Base-by-base conservation (phyloP, 2,329 filamentous ascomycete species). In the Cercospora sp. region DNA sequence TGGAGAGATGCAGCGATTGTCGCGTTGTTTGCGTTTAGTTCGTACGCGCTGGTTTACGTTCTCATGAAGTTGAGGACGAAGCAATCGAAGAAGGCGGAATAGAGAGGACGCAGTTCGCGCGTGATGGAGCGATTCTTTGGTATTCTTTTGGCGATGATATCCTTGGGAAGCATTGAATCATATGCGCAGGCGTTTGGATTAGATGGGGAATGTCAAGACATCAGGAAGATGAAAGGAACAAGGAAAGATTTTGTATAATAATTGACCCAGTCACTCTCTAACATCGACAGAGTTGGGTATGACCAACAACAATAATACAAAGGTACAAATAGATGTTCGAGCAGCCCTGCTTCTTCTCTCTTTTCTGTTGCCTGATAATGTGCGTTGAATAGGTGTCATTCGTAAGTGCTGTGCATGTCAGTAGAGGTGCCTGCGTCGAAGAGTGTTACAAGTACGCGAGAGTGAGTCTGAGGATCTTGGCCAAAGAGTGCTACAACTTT, bases 1-100 rank as follows among this genome's bases (percentile, higher is more conserved):
- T 92, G 90, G 90, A 83, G 90, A 60, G 83, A 91, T 77, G 86
- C 87, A 0, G 89, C 75, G 0, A 87, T 90, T 59, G 83, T 85
- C 2, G 85, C 84, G 1, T 78, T 87, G 5, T 89, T 89, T 71
- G 84, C 81, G 1, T 68, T 71, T 5, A 63, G 40, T 20, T 66
- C 61, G 1, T 90, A 90, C 68, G 79, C 76, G 2, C 64, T 84
- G 67, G 83, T 85, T 2, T 85, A 80, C 70, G 60, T 73, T 89
- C 71, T 80, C 36, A 82, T 81, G 80, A 81, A 81, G 75, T 57
- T 81, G 62, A 76, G 80, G 71, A 81, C 79, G 8, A 81, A 81
- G 76, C 72, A 75, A 12, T 76, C 73, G 18, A 81, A 80, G 77
- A 81, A 78, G 74, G 80, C 79, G 3, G 77, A 80, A 73, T 64